phyloP scores from a whole-genome alignment of 495 filamentous ascomycete species.

The Neurospora africana region DNA sequence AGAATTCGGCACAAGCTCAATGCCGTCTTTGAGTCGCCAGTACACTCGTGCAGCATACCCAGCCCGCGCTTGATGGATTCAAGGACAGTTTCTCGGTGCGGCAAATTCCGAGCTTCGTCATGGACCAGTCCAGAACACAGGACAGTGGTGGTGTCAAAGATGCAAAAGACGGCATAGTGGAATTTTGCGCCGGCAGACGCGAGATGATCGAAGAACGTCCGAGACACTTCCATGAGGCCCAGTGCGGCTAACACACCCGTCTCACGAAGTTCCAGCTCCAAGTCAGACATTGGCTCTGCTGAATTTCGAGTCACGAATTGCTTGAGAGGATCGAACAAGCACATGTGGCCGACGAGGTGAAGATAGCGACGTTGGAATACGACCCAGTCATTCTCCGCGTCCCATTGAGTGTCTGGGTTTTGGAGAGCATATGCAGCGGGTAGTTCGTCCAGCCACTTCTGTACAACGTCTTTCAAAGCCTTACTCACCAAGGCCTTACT shows the following conservation, averaged over 20 bases:
- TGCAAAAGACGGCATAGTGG: slow-evolving; percentile 41
- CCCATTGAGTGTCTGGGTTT: slow-evolving; percentile 35
- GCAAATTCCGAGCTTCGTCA: slow-evolving; percentile 31
- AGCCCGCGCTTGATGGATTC: slow-evolving; percentile 28
- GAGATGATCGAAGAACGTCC: slow-evolving; percentile 30
- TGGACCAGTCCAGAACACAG: slow-evolving; percentile 42
- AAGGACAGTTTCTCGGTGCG: slow-evolving; percentile 31
- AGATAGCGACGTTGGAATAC: slow-evolving; percentile 40
- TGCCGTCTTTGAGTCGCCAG: slow-evolving; percentile 17
- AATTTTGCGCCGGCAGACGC: slow-evolving; percentile 38
- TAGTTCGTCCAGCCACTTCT: slow-evolving; percentile 32
- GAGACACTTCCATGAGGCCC: slow-evolving; percentile 31
- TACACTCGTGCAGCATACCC: slow-evolving; percentile 27
- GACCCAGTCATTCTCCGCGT: slow-evolving; percentile 30
- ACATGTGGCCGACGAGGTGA: slow-evolving; percentile 38
- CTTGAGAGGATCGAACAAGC: slow-evolving; percentile 34
- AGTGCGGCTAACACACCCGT: slow-evolving; percentile 32
- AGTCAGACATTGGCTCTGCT: slow-evolving; percentile 16
- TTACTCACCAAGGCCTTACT: slow-evolving; percentile 9
- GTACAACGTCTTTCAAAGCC: slow-evolving; percentile 17
- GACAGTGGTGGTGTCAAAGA: slow-evolving; percentile 41
- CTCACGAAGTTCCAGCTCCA: slow-evolving; percentile 17
- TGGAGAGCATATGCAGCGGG: slow-evolving; percentile 31
- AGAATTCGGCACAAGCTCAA: slow-evolving; percentile 19
- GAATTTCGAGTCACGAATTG: slow-evolving; percentile 30